Evolutionary conservation across 441 rosid species (phyloP), one percentile per base, ranked within the genome.

Genomic region (Arabidopsis hybrid): DNA sequence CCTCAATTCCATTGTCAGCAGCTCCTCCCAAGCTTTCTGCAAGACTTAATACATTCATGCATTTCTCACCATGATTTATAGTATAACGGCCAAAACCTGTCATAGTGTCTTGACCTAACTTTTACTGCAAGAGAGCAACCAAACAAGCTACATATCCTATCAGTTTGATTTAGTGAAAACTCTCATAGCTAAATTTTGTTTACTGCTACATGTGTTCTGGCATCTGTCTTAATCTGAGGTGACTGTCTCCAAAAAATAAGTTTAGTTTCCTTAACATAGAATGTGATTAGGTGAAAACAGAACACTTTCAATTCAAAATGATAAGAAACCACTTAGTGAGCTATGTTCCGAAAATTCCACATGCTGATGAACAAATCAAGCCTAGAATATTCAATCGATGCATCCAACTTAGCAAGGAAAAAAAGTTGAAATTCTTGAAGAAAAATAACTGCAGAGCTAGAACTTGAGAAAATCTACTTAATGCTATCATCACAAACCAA

Each of bases 11-110:
- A 42, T 59, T 62, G 88, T 79, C 26, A 21, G 26, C 83, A 91
- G 78, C 72, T 93, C 95, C 29, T 91, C 89, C 82, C 83, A 71
- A 72, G 86, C 72, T 77, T 79, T 84, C 87, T 84, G 72, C 36
- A 75, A 31, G 70, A 57, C 55, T 16, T 16, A 35, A 5, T 58
- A 58, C 8, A 58, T 58, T 36, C 45, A 16, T 16, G 11, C 36
- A 71, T 29, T 74, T 46, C 62, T 60, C 12, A 50, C 62, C 38
- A 17, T 17, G 32, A 60, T 38, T 10, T 38, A 60, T 60, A 60
- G 16, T 39, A 60, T 9, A 46, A 57, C 26, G 26, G 26, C 51
- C n/a, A 26, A 52, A 63, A 56, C 43, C 66, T 76, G 72, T 13
- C 67, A 65, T 16, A 18, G 77, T 66, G 11, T 49, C 31, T 49